Evolutionary conservation across 257 asterid genomes (phyloP), one percentile per base, ranked within the genome.

Genomic region (Sherardia arvensis): DNA sequence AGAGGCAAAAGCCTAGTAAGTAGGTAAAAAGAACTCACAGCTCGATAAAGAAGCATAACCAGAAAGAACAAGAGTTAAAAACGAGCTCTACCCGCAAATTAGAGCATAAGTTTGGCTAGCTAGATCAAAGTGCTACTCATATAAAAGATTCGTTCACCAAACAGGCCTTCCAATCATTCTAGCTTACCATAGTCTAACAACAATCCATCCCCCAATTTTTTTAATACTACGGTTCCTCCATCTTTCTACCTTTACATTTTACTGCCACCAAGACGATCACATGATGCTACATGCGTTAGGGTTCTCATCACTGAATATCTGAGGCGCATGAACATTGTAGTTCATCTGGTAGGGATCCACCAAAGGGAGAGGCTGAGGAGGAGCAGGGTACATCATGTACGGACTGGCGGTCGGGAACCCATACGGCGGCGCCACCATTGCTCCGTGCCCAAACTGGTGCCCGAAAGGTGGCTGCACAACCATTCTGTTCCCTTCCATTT

Each of bases 271-370:
- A n/a, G n/a, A n/a, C n/a, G n/a, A 38, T 80, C 77, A 80, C 85
- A 77, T 77, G 17, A 77, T 43, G 61, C 23, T 55, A 45, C 85
- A 80, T 4, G 83, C 85, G 72, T 80, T 75, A 15, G 81, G 77
- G 22, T 80, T 73, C 53, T 80, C 85, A 62, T 80, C 84, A 56
- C 84, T 79, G n/a, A 75, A 76, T 25, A 79, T 56, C 53, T 75
- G 70, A 22, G 76, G 71, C 18, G 75, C 80, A 66, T 75, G 66
- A 43, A 43, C 51, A 5, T 43, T 17, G 26, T 64, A 64, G 8
- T 30, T 45, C 4, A 27, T 45, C 53, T 64, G 78, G 26, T 58
- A 26, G 22, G 67, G 69, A 4, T 62, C 70, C 20, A 48, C 73
- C 8, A 62, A 9, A 8, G 25, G 40, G 11, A 61, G 58, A 28